These are phyloP conservation scores for Parasitella parasitica DNA, from an alignment of 371 early-diverging fungal genomes.

Conservation along the genomic window DNA sequence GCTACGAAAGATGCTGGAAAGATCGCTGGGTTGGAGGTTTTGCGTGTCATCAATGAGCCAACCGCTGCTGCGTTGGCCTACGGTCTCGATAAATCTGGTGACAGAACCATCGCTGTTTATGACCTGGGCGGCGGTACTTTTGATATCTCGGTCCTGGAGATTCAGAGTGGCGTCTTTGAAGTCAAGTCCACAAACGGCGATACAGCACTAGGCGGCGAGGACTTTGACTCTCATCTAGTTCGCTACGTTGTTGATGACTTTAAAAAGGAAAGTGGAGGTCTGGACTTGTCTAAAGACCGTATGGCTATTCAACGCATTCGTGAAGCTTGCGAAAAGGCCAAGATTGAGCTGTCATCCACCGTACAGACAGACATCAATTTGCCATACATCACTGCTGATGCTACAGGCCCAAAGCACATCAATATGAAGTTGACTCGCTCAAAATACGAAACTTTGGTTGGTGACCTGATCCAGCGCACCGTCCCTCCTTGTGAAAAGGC, in stretches of 20 bases:
- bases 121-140: conserved; percentile 98
- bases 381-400: conserved; percentile 88
- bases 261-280: conserved; percentile 77
- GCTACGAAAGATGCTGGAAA: conserved; percentile 98
- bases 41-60: conserved; percentile 99
- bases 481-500: conserved; percentile 93
- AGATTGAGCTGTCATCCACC: conserved; percentile 91
- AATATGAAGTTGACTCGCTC: conserved; percentile 84
- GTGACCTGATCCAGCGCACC: conserved; percentile 82
- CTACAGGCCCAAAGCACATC: conserved; percentile 93
- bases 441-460: conserved; percentile 85
- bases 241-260: conserved; percentile 78
- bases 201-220: conserved; percentile 97
- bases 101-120: conserved; percentile 81
- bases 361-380: conserved; percentile 90
- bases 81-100: conserved; percentile 91
- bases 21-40: conserved; percentile 95
- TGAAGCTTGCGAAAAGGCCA: conserved; percentile 95
- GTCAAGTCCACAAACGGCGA: conserved; percentile 94
- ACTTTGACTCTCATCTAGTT: conserved; percentile 90
- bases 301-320: conserved; percentile 89
- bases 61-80: conserved; percentile 99
- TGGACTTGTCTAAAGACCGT: conserved; percentile 73
- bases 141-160: conserved; percentile 95
- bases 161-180: conserved; percentile 95